Base-by-base conservation (phyloP, 495 filamentous ascomycete genomes). In the Delitschia confertaspora region DNA sequence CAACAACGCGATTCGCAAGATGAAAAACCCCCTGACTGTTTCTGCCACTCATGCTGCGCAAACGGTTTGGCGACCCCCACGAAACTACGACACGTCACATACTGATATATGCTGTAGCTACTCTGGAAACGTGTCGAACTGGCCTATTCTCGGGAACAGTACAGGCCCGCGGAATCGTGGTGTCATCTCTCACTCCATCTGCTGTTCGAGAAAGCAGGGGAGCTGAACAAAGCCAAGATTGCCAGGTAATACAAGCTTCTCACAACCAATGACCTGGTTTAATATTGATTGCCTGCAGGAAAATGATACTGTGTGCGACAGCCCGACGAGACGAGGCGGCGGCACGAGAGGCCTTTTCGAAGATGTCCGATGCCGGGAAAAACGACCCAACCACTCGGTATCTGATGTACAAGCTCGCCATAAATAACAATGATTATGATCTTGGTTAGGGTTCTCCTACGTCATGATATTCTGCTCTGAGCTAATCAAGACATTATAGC, bases 91-190 rank as follows among this genome's bases (percentile, higher is more conserved):
- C 33, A 36, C 13, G 23, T 49, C 16, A 40, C 37, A 31, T 11
- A 33, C 20, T 6, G 31, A 17, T 6, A 42, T 33, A 23, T 35
- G n/a, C 6, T 2, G n/a, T 37, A 88, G 78, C 64, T 91, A 8
- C 65, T 93, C 19, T 91, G 85, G 83, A 93, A 85, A 59, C 68
- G 69, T 31, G 65, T 84, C 21, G 82, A 86, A 25, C 60, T 66
- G 3, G 66, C 67, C 17, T 75, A 74, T 45, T 65, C 56, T 9
- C 67, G 74, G 27, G 64, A 68, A 0, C 64, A 75, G 21, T 73
- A 71, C 41, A 68, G 72, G 11, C 42, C 65, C 19, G 71, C 80
- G 2, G 72, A 81, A 51, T 61, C 62, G 40, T 95, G 85, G 88
- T 91, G 85, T 57, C 66, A 55, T 13, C 60, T 91, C 13, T 75